Percentiles rank a stretch among this genome's conserved stretches.
Conservation (phyloP, 2,329 filamentous ascomycete genomes). For the Venturia effusa region DNA sequence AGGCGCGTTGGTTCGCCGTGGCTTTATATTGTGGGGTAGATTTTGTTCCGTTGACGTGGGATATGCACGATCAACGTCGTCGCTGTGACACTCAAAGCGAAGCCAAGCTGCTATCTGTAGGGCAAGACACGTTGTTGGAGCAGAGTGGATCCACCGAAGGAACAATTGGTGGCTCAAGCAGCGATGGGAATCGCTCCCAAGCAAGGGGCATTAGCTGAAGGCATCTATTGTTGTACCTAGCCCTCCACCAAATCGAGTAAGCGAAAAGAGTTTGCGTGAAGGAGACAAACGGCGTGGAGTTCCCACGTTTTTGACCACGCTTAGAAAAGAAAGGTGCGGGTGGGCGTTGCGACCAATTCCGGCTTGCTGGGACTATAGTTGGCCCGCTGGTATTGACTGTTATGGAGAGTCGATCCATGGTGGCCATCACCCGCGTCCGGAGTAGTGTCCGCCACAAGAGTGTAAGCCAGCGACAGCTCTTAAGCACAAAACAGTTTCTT, state of each 20-base stretch:
- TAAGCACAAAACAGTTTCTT: not conserved
- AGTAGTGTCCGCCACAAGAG: not conserved
- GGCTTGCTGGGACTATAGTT: not conserved
- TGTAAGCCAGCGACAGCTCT: not conserved
- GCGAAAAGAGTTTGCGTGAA: not conserved
- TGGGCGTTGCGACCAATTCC: not conserved
- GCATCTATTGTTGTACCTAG: no score
- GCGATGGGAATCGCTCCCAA: not conserved
- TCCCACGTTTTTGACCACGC: not conserved
- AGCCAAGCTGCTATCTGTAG: not conserved
- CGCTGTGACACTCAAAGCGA: not conserved
- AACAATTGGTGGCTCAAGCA: not conserved
- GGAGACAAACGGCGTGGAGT: not conserved
- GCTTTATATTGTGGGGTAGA: not conserved
- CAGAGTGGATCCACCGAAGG: not conserved
- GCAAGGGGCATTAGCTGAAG: not conserved
- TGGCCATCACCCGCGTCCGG: not conserved
- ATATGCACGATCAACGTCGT: not conserved
- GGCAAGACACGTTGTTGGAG: not conserved
- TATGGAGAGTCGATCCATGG: not conserved
- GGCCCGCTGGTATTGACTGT: not conserved
- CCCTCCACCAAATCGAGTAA: no score
- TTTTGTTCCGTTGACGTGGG: not conserved
- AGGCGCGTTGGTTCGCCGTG: not conserved
- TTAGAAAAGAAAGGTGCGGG: not conserved